Base-by-base conservation (phyloP, 139 green algal genomes). In the Coccomyxa sp. region DNA sequence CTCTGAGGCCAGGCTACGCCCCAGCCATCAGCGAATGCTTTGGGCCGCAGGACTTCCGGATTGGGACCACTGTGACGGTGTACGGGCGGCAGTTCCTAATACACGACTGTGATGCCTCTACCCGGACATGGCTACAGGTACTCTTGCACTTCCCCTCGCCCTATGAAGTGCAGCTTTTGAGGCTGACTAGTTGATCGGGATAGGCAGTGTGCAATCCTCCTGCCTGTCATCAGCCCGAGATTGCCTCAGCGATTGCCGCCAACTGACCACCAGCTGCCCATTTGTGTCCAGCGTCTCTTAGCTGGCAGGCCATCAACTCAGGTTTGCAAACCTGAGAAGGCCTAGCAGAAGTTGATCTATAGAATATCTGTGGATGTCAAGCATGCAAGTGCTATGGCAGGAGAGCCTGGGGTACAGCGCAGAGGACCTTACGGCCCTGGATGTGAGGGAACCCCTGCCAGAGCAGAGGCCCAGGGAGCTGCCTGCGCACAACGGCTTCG, bases 41-140 rank as follows among this genome's bases (percentile, higher is more conserved):
- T 76, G 69, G 78, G 2, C 88, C 90, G 1, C 55, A 80, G 0
- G 95, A 99, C 86, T 84, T 99, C n/a, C 82, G 86, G 29, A 78
- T 98, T 0, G 95, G 94, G 29, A 55, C 55, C 7, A 88, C 81
- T 55, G 77, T 98, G 39, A 82, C 76, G 22, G 83, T 99, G 31
- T 90, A 95, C 68, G 92, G 88, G 50, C 84, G 92, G 24, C 70
- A 86, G 39, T 97, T 99, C 85, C 82, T 92, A 50, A 78, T 99
- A 22, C 86, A 95, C 58, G 91, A 95, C 80, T 94, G 88, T 78
- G 95, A 99, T 83, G 83, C 74, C 14, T 97, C 96, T 87, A 98
- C 95, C 16, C 82, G 84, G n/a, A 39, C 86, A 16, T 96, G 86
- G 86, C 95, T 93, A 86, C 79, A 80, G 81, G 84, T 82, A 12